Conservation (phyloP, 2,329 filamentous ascomycete species). For the Lasiodiplodia sp. region DNA sequence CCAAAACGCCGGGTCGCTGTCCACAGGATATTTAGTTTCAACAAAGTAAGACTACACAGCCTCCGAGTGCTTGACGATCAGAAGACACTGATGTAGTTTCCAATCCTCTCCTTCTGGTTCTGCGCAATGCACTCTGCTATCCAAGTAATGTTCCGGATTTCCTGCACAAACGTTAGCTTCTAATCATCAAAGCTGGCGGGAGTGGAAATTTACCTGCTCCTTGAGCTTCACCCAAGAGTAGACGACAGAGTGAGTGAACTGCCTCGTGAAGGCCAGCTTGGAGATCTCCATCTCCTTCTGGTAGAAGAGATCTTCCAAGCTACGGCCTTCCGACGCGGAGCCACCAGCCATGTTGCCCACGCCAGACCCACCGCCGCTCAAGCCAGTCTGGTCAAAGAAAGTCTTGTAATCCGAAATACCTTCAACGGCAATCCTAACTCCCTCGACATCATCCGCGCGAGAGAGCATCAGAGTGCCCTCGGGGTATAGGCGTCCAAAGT, state of each 20-base stretch:
- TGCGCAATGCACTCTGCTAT: constrained; percentile 99
- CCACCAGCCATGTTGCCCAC: constrained; percentile 87
- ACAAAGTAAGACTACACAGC: constrained; percentile 20
- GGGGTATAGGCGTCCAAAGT: constrained; percentile 88
- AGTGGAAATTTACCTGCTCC: constrained; percentile 75
- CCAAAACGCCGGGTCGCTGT: constrained; percentile 26
- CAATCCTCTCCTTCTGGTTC: constrained; percentile 98
- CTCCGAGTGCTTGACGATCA: constrained; percentile 47
- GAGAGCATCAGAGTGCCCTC: constrained; percentile 96
- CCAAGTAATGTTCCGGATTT: constrained; percentile 99
- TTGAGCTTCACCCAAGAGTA: constrained; percentile 98
- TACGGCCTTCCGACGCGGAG: constrained; percentile 80
- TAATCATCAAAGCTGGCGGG: no score
- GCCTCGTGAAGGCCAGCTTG: constrained; percentile 91
- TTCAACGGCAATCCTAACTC: constrained; percentile 90
- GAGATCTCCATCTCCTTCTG: constrained; percentile 99
- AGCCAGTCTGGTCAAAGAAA: constrained; percentile 91
- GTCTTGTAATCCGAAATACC: constrained; percentile 91
- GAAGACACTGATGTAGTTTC: constrained; percentile 99
- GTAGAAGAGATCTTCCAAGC: constrained; percentile 96
- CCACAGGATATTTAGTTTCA: constrained; percentile 28
- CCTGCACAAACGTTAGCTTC: constrained; percentile 59
- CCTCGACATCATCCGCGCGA: constrained; percentile 92
- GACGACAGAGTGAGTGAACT: constrained; percentile 93
- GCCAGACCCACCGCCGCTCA: constrained; percentile 74